Conservation (phyloP, 495 filamentous ascomycete genomes). For the Talaromyces thailandensis region DNA sequence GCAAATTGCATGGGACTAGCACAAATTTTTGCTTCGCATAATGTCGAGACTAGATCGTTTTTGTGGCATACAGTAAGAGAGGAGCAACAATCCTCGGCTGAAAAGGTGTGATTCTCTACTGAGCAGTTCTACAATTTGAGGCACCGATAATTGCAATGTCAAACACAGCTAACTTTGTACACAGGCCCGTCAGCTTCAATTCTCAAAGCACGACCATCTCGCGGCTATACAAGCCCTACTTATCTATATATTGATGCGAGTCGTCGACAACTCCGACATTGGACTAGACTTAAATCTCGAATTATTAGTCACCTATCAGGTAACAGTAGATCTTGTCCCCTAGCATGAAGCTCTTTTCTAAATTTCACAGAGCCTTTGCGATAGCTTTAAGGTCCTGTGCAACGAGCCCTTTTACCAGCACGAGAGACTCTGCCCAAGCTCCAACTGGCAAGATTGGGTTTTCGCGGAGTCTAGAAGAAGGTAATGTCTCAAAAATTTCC, state of each 20-base stretch:
- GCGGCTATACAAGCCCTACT: constrained; percentile 10
- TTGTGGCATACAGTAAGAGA: constrained; percentile 9
- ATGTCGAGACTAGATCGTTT: constrained; percentile 8
- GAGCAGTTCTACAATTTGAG: too few species aligned
- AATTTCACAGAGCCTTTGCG: constrained; percentile 1
- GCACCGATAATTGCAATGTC: too few species aligned
- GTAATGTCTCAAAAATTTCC: not conserved
- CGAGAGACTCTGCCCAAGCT: not conserved
- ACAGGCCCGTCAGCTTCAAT: not conserved
- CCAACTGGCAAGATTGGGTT: constrained; percentile 1
- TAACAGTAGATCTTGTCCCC: too few species aligned
- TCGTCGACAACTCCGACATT: constrained; percentile 4
- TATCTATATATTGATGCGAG: constrained; percentile 10
- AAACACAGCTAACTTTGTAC: not conserved
- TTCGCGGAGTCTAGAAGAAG: not conserved
- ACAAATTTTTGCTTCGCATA: constrained; percentile 12
- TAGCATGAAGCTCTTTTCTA: too few species aligned
- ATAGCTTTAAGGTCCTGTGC: constrained; percentile 3
- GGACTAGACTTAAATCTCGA: not conserved
- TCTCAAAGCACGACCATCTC: constrained; percentile 1
- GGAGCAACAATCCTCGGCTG: constrained; percentile 1
- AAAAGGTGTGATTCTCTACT: not conserved
- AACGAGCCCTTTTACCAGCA: constrained; percentile 2
- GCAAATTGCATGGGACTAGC: constrained; percentile 14
- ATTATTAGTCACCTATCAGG: not conserved